A percentile compares a stretch with the other conserved stretches of the same genome.
phyloP scores from a whole-genome alignment of 306 rosid genomes.

The Prunus padus region DNA sequence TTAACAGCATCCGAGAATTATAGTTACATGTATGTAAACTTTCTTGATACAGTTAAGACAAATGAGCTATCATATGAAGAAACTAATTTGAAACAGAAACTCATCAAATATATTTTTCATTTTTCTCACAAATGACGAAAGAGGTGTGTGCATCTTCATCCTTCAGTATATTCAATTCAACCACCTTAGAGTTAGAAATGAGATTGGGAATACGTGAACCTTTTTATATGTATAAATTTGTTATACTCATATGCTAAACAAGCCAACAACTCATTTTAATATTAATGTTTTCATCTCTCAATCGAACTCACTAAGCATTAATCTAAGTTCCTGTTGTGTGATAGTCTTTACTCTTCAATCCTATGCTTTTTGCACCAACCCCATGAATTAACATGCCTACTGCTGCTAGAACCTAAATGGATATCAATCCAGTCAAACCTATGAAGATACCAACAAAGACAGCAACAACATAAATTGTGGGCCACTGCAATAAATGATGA shows the following conservation, averaged over 20 bases:
- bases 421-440: slow-evolving; percentile 16
- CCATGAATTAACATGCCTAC: not conserved
- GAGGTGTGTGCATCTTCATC: not conserved
- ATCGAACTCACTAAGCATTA: not conserved
- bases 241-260: not conserved
- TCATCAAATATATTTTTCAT: not conserved
- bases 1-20: not conserved
- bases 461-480: slow-evolving; percentile 13
- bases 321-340: not conserved
- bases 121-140: not conserved
- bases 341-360: not conserved
- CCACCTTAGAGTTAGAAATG: not conserved
- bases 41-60: not conserved
- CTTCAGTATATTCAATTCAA: not conserved
- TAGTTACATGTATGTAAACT: not conserved
- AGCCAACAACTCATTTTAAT: not conserved
- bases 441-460: not conserved
- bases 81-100: not conserved
- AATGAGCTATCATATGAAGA: not conserved
- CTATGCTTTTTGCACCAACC: not conserved
- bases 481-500: slow-evolving; percentile 4
- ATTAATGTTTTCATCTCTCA: not conserved
- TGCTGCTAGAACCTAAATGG: not conserved
- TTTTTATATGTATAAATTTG: not conserved
- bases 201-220: not conserved